Base-by-base conservation (phyloP, 345 rosid species). In the Salix purpurea region DNA sequence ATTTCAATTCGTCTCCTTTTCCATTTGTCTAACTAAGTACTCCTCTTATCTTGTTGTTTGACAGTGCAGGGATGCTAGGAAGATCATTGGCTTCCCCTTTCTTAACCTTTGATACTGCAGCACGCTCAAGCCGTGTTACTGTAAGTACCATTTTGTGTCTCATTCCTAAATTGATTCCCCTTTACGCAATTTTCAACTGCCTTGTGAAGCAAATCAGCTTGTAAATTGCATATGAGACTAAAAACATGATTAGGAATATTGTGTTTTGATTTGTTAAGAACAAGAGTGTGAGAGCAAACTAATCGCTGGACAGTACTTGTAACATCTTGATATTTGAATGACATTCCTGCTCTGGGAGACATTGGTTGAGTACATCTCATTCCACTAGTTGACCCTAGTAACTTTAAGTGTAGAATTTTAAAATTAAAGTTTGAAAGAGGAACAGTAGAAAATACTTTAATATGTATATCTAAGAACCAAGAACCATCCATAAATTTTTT, bases 1-100 rank as follows among this genome's bases (percentile, higher is more conserved):
- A 40, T 65, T 24, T 52, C 37, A 65, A 10, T 12, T 23, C 1
- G 34, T 48, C 52, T 16, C 15, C 1, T n/a, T 9, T 72, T 32
- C 1, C 24, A 0, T 18, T 50, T 36, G 30, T 19, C 23, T 10
- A 39, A 34, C 23, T 16, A 32, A 21, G 28, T 10, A 21, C 12
- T 9, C 32, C 1, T 65, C 28, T 1, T 12, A 13, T 44, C 44
- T 66, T 21, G 1, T 14, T 67, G 24, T 69, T 78, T 16, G 15
- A 32, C 70, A 70, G 37, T 78, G 79, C 75, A 86, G 92, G 82
- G 85, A 91, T 93, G 95, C 85, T 85, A 34, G 91, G 90, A 66
- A 89, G 82, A 82, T 79, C 86, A 32, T 67, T 80, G 72, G 85
- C 89, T 82, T 91, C 91, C 74, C 88, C 91, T 82, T 70, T 90